A percentile compares a stretch with the other conserved stretches of the same genome.
Conservation (phyloP, 78 protist genomes). For the Cyanophora paradoxa region DNA sequence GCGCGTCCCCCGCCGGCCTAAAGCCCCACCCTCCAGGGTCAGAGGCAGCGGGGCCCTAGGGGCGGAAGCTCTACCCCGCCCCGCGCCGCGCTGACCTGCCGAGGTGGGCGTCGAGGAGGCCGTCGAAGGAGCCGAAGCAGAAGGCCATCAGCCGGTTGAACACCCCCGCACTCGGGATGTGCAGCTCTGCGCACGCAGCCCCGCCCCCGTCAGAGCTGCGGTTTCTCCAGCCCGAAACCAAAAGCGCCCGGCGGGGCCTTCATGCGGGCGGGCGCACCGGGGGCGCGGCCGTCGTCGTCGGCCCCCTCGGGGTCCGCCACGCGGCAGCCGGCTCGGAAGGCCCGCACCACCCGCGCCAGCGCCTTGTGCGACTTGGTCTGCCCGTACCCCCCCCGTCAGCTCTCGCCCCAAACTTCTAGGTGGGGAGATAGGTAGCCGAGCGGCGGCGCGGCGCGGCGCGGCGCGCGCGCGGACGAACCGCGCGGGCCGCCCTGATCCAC, state of each 20-base stretch:
- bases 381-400: no score
- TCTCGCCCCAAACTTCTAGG: no score
- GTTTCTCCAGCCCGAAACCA: neutral
- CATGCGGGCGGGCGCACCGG: constrained; percentile 1
- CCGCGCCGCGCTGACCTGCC: neutral
- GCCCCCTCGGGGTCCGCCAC: neutral
- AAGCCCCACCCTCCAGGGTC: neutral
- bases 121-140: neutral
- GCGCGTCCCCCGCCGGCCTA: neutral
- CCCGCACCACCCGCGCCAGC: no score
- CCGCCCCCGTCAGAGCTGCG: neutral
- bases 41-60: neutral
- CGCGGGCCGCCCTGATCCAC: no score
- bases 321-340: neutral
- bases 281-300: neutral
- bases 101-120: neutral
- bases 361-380: no score
- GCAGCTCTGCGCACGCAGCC: neutral
- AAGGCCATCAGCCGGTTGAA: constrained; percentile 7
- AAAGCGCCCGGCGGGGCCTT: neutral
- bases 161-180: neutral
- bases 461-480: no score
- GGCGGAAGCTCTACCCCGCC: neutral
- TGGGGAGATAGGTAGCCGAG: no score
- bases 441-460: no score